Percentiles rank a stretch among this genome's conserved stretches.
Evolutionary conservation across 2,329 filamentous ascomycete genomes (phyloP).

Genomic region (Ophiostoma piceae): DNA sequence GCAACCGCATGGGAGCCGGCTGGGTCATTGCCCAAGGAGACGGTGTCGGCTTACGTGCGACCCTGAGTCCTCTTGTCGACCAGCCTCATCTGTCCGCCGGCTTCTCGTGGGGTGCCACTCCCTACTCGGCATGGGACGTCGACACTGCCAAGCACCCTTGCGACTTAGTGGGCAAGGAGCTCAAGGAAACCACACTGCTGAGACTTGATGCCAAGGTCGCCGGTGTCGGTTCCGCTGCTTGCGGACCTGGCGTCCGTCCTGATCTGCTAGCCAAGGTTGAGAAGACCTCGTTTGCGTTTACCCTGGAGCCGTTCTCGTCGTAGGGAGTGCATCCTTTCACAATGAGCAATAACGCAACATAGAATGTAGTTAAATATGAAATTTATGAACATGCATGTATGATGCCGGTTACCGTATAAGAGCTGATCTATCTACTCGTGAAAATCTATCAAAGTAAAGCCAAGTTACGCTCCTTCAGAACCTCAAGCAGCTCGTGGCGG

Average conservation of each 20-base stretch:
- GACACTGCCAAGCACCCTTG: slow-evolving; percentile 58
- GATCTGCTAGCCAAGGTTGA: slow-evolving; percentile 41
- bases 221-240: slow-evolving; percentile 47
- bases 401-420: not conserved
- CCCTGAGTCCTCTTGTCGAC: not conserved
- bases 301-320: slow-evolving; percentile 33
- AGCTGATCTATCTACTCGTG: not conserved
- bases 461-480: slow-evolving; percentile 31
- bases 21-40: slow-evolving; percentile 41
- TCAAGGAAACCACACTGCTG: slow-evolving; percentile 38
- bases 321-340: not conserved
- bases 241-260: slow-evolving; percentile 44
- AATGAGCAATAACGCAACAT: not conserved
- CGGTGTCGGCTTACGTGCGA: not conserved
- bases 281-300: slow-evolving; percentile 41
- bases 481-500: slow-evolving; percentile 30
- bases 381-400: not conserved
- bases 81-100: slow-evolving; percentile 20
- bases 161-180: slow-evolving; percentile 50
- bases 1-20: slow-evolving; percentile 56
- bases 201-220: slow-evolving; percentile 44
- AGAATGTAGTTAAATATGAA: not conserved
- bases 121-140: slow-evolving; percentile 49
- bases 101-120: slow-evolving; percentile 53
- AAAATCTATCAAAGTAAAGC: not conserved